Conservation (phyloP, 1,284 basidiomycete species). For the Hemileia vastatrix region DNA sequence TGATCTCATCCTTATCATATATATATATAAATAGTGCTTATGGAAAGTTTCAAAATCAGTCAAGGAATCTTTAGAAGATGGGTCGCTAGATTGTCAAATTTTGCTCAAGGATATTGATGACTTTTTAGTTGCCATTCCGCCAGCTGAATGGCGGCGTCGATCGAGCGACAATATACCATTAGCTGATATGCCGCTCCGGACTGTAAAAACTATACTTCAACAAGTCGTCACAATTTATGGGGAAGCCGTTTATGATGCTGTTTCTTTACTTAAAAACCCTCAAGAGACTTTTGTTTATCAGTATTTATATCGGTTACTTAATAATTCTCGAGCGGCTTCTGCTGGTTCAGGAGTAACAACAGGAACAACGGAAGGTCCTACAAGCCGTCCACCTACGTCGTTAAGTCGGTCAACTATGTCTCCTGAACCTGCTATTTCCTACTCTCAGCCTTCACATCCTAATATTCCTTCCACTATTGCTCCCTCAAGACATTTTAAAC, state of each 20-base stretch:
- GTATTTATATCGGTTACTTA: slow-evolving; percentile 58
- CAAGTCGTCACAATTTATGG: slow-evolving; percentile 60
- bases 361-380: background rate
- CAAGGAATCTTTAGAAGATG: slow-evolving; percentile 74
- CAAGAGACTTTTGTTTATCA: slow-evolving; percentile 45
- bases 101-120: slow-evolving; percentile 89
- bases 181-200: slow-evolving; percentile 91
- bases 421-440: background rate
- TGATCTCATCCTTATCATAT: background rate
- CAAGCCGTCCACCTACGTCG: background rate
- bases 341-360: no score
- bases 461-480: no score
- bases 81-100: slow-evolving; percentile 70
- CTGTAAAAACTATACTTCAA: slow-evolving; percentile 94
- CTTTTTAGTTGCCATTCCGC: slow-evolving; percentile 84
- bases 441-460: background rate
- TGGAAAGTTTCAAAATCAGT: slow-evolving; percentile 96
- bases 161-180: slow-evolving; percentile 82
- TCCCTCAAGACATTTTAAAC: no score
- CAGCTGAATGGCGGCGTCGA: slow-evolving; percentile 87
- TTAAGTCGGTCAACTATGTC: background rate
- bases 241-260: slow-evolving; percentile 46
- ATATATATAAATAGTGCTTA: slow-evolving; percentile 56
- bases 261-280: slow-evolving; percentile 38
- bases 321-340: slow-evolving; percentile 25